Base-by-base conservation (phyloP, 2,329 filamentous ascomycete genomes). In the Ophiostoma triangulosporum region DNA sequence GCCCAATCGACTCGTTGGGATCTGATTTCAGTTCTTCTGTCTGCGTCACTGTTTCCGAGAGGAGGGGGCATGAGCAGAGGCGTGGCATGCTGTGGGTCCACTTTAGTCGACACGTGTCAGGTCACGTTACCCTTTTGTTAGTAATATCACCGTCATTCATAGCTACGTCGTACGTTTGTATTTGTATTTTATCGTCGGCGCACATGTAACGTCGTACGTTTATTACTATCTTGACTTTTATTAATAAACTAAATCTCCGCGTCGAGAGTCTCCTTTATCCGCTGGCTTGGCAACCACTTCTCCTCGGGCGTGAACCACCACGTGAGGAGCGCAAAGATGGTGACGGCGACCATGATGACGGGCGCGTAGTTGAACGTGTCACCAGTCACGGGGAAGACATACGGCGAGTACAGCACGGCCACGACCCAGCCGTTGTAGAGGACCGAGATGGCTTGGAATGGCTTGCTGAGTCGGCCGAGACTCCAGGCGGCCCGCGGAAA, bases 351-450 rank as follows among this genome's bases (percentile, higher is more conserved):
- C 56, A 55, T 50, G 48, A 57, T 55, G 35, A 57, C 45, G 14
- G 56, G 56, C 15, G 56, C 56, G 24, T 57, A 57, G 54, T 57
- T 57, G 51, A 57, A 51, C 31, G 56, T 55, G 17, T 48, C 12
- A 9, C 40, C 56, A 15, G 53, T 24, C 15, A 57, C 56, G 12
- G 56, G 56, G 17, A 53, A 57, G 15, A 32, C 29, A 29, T 56
- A 57, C 7, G 56, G 56, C 43, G 56, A 57, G 29, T 52, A 55
- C 4, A 57, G 48, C 24, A 57, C 48, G 11, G 56, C 56, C 7
- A 55, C 54, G 5, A 55, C 43, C 56, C 56, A 57, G 48, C 33
- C 29, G 43, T 57, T 57, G 48, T 50, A 57, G 11, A 57, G 8
- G n/a, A 57, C 53, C 3, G 50, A 26, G 8, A 57, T 29, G 29